These are phyloP conservation scores for Populus hybrid DNA, from an alignment of 441 rosid species.

Conservation along the genomic window DNA sequence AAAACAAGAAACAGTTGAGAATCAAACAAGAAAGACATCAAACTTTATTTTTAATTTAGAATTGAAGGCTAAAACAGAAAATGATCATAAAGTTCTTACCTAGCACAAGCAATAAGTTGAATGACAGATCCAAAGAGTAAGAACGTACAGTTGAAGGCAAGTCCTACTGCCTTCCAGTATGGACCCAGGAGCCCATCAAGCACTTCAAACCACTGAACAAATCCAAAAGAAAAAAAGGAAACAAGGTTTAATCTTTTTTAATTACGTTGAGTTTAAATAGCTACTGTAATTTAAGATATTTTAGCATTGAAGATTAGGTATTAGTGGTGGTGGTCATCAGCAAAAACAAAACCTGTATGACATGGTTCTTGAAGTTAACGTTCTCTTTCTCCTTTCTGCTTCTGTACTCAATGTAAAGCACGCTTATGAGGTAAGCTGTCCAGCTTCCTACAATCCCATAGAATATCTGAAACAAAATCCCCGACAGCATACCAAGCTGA, in stretches of 20 bases:
- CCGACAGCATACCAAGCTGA: conserved; percentile 92
- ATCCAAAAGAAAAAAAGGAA: neutral
- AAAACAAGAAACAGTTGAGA: neutral
- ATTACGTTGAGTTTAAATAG: neutral
- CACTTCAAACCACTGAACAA: conserved; percentile 91
- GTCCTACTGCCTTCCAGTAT: conserved; percentile 92
- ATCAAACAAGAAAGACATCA: conserved; percentile 5
- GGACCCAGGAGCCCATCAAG: conserved; percentile 96
- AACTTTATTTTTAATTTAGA: neutral
- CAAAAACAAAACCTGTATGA: conserved; percentile 63
- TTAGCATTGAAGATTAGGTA: conserved; percentile 24
- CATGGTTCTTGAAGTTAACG: conserved; percentile 95
- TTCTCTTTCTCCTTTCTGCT: conserved; percentile 92
- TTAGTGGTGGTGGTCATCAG: conserved; percentile 4
- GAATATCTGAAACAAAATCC: conserved; percentile 77
- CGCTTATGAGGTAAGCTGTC: conserved; percentile 98
- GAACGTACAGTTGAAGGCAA: conserved; percentile 97
- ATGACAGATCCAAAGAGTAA: conserved; percentile 95
- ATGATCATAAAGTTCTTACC: conserved; percentile 34
- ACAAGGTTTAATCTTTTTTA: too few relatives aligned
- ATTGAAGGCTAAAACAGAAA: neutral
- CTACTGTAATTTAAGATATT: conserved; percentile 7
- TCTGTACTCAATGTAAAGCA: conserved; percentile 90
- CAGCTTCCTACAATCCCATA: conserved; percentile 92
- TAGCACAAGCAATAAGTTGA: conserved; percentile 97